phyloP scores from a whole-genome alignment of 108 stramenopile genomes.

The Stephanodiscus minutulus region DNA sequence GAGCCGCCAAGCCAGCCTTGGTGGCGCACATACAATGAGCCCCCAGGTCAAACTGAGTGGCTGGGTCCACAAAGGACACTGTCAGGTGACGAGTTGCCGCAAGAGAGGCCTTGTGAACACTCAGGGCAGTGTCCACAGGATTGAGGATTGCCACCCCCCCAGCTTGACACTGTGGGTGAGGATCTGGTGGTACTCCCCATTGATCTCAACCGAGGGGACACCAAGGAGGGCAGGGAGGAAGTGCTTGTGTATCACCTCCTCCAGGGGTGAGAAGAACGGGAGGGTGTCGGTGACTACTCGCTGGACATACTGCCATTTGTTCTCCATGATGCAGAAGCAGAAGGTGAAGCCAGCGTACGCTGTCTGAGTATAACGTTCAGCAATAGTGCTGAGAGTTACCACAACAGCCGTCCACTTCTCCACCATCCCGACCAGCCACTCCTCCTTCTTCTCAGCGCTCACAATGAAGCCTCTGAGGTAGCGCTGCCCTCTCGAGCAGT shows the following conservation, averaged over 20 bases:
- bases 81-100: no score
- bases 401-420: conserved; percentile 14
- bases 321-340: conserved; percentile 20
- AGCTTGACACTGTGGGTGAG: no score
- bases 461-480: conserved; percentile 36
- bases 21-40: no score
- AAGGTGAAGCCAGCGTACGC: conserved; percentile 19
- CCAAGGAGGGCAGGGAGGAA: no score
- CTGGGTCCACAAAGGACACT: no score
- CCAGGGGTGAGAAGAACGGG: not conserved
- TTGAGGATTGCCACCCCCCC: no score
- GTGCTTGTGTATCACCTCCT: conserved; percentile 28
- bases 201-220: no score
- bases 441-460: not conserved
- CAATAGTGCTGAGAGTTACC: conserved; percentile 8
- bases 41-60: no score
- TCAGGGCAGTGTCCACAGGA: no score
- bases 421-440: conserved; percentile 18
- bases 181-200: no score
- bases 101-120: no score
- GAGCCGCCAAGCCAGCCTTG: no score
- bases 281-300: conserved; percentile 14
- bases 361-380: conserved; percentile 21
- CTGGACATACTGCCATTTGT: conserved; percentile 33
- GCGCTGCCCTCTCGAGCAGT: conserved; percentile 10